Evolutionary conservation across 1,284 basidiomycete species (phyloP).

Genomic region (Phylloporus gajari): DNA sequence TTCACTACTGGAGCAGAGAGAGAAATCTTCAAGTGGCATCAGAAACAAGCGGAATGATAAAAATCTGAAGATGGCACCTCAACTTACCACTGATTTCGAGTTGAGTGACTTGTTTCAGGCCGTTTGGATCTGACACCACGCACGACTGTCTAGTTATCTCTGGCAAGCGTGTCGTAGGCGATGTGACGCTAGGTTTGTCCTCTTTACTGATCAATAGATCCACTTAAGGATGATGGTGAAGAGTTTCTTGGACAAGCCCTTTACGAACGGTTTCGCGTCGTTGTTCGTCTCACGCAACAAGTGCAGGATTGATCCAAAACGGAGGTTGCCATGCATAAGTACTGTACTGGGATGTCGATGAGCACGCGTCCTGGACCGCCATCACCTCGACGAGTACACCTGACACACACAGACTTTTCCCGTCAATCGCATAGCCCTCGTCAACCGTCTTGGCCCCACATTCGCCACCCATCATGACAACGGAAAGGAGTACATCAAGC

Average conservation of each 20-base stretch:
- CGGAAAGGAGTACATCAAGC: slow-evolving; percentile 31
- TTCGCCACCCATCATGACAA: slow-evolving; percentile 34
- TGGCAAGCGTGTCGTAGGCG: too few species aligned
- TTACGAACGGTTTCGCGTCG: slow-evolving; percentile 23
- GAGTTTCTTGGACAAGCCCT: slow-evolving; percentile 35
- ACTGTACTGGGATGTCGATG: too few species aligned
- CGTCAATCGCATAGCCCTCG: slow-evolving; percentile 24
- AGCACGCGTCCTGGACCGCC: too few species aligned
- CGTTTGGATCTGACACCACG: too few species aligned
- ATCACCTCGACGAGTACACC: slow-evolving; percentile 29
- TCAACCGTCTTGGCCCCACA: slow-evolving; percentile 42
- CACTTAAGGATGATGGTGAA: neutral
- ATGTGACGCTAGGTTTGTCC: neutral
- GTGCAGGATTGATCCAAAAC: neutral
- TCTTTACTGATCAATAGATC: neutral
- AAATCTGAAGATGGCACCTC: too few species aligned
- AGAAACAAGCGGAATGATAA: too few species aligned
- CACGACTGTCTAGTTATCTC: too few species aligned
- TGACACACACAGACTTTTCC: neutral
- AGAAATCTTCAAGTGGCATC: too few species aligned
- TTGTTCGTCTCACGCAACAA: neutral
- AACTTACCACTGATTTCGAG: too few species aligned
- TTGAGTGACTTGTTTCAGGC: too few species aligned
- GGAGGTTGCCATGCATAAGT: too few species aligned
- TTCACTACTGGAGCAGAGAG: too few species aligned